A percentile compares a stretch with the other conserved stretches of the same genome.
phyloP scores from a whole-genome alignment of 2,329 filamentous ascomycete species.

The Fonsecaea pedrosoi region DNA sequence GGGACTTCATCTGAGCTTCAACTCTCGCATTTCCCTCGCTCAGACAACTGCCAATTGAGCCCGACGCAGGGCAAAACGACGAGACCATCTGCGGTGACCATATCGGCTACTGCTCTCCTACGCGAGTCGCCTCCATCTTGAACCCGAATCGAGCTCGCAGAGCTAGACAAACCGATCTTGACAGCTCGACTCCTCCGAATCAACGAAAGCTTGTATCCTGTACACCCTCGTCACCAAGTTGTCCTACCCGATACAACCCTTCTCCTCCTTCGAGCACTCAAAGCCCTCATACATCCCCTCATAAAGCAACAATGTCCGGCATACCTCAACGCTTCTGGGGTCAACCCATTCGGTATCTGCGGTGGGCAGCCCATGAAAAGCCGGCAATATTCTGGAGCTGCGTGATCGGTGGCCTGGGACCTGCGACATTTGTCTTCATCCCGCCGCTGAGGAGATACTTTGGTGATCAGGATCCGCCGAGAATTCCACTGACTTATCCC shows the following conservation, averaged over 20 bases:
- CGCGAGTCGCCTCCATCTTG: not conserved
- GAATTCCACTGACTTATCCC: conserved; percentile 89
- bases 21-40: not conserved
- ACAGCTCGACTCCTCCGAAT: not conserved
- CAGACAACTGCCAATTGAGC: conserved; percentile 14
- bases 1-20: not conserved
- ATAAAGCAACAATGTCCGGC: conserved; percentile 52
- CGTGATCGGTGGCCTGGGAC: conserved; percentile 74
- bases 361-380: conserved; percentile 85
- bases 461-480: conserved; percentile 74
- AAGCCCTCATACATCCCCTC: not conserved
- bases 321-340: conserved; percentile 76
- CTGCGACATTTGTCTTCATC: conserved; percentile 71
- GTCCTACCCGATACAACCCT: not conserved
- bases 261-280: not conserved
- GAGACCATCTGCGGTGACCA: not conserved
- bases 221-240: not conserved
- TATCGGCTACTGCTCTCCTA: not conserved
- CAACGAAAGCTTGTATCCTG: not conserved
- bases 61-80: conserved; percentile 14
- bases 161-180: not conserved
- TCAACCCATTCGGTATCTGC: conserved; percentile 80
- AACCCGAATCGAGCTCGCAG: not conserved
- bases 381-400: conserved; percentile 91
- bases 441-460: conserved; percentile 75